Percentiles rank a stretch among this genome's conserved stretches.
Evolutionary conservation across 2,329 filamentous ascomycete genomes (phyloP).

Genomic region (Calonectria pseudoreteaudii): DNA sequence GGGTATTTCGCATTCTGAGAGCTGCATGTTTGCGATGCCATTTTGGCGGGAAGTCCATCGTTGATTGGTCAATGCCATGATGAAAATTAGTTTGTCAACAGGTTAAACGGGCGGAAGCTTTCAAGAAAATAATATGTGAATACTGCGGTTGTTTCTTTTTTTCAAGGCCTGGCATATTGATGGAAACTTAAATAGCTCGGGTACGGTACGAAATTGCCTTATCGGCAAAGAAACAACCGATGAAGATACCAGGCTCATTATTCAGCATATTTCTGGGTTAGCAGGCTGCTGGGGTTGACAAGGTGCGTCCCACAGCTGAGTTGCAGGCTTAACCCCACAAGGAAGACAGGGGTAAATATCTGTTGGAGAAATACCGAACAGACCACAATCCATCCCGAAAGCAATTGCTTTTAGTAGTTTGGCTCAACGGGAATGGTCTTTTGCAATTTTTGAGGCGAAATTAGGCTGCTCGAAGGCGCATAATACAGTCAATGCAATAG

Average conservation of each 20-base stretch:
- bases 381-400: neutral
- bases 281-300: neutral
- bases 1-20: conserved; percentile 59
- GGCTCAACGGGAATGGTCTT: neutral
- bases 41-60: conserved; percentile 69
- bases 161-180: neutral
- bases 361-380: neutral
- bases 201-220: neutral
- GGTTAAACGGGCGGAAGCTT: neutral
- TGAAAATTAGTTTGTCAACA: neutral
- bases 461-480: too few species aligned
- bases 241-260: neutral
- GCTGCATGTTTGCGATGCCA: conserved; percentile 65
- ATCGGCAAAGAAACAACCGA: neutral
- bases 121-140: neutral
- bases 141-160: neutral
- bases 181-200: neutral
- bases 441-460: too few species aligned
- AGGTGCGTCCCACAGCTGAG: neutral
- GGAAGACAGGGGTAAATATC: neutral
- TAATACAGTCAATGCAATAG: too few species aligned
- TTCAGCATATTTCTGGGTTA: neutral
- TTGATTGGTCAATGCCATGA: conserved; percentile 41
- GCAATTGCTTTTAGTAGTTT: neutral
- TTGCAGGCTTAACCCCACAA: neutral